Evolutionary conservation across 169 alveolate genomes (phyloP).

Genomic region (Plasmodium sp.): DNA sequence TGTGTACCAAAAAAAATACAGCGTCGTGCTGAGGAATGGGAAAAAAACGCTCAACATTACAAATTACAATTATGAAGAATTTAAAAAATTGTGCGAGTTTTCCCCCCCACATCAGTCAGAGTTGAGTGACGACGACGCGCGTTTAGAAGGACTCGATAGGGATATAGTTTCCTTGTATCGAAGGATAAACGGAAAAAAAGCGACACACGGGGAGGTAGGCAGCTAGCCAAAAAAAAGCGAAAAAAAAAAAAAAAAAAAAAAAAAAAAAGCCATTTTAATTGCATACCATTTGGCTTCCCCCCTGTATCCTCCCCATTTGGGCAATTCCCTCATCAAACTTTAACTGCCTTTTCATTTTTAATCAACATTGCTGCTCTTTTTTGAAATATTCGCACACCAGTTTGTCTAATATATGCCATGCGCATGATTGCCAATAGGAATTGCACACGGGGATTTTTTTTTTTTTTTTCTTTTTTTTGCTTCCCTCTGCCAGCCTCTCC

Average conservation of each 20-base stretch:
- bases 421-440: background rate
- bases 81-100: conserved; percentile 35
- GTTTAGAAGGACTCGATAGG: background rate
- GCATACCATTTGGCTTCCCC: background rate
- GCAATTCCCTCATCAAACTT: background rate
- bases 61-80: conserved; percentile 24
- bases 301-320: background rate
- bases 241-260: background rate
- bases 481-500: background rate
- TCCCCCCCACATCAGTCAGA: background rate
- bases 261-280: background rate
- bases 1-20: conserved; percentile 50
- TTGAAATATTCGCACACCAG: background rate
- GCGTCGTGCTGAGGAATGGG: conserved; percentile 31
- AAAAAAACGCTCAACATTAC: conserved; percentile 33
- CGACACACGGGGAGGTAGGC: background rate
- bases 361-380: background rate
- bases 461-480: background rate
- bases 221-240: background rate
- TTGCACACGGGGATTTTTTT: background rate
- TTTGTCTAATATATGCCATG: conserved; percentile 1
- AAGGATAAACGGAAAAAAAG: conserved; percentile 22
- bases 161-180: conserved; percentile 28
- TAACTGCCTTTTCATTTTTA: background rate
- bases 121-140: background rate